Base-by-base conservation (phyloP, 108 stramenopile species). In the Phaeodactylum tricornutum region DNA sequence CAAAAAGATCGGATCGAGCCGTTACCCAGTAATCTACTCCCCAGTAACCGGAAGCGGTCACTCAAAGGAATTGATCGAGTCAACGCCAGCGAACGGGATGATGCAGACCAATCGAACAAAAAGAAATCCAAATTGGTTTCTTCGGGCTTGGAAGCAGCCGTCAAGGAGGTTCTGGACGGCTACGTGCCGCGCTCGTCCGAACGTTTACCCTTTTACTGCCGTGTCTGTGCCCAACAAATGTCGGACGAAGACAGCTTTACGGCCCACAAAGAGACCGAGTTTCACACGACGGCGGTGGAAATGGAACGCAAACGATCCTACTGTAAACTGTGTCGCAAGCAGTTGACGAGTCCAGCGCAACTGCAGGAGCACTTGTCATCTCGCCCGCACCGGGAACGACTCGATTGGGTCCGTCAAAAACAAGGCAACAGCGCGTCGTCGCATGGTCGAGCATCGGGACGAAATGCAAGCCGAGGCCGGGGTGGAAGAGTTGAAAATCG, bases 311-410 rank as follows among this genome's bases (percentile, higher is more conserved):
- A 90, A 50, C 69, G 69, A 29, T 65, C 76, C 0, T 90, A 75
- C 51, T 94, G 93, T 56, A 77, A 74, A 39, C 40, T 89, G 29
- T 94, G 93, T 57, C 57, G 70, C 29, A 92, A 92, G 58, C 86
- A 94, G 49, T 68, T 94, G 39, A 94, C 89, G 20, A 85, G 82
- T 55, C 75, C 84, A 24, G 76, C 74, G 5, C 93, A 94, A 61
- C 58, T 94, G 69, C 54, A 82, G 48, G 89, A 88, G 43, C 93
- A 94, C 50, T 61, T 92, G 57, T 39, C 44, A 24, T 84, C 82
- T 25, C 72, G 69, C 24, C 84, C 87, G 4, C 93, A 94, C 47
- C 58, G 66, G 38, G 76, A 85, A 37, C 54, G 74, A 44, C 48
- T 86, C n/a, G n/a, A n/a, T n/a, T n/a, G n/a, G n/a, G n/a, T n/a